Conservation (phyloP, 2,329 filamentous ascomycete species). For the Bipolaris oryzae region DNA sequence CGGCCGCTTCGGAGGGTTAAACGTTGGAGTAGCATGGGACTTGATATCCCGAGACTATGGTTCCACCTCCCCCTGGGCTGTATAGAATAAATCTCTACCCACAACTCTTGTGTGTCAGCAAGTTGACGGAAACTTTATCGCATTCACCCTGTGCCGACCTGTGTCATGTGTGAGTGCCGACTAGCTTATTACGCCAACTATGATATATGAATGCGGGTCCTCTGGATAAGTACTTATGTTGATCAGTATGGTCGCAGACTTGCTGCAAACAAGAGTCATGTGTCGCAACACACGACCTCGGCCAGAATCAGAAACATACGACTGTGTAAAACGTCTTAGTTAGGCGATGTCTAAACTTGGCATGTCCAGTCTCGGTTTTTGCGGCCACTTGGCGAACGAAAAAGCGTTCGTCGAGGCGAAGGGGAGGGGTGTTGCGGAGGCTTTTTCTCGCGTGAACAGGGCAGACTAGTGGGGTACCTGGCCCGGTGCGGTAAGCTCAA, state of each 20-base stretch:
- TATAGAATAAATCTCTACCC: conserved; percentile 49
- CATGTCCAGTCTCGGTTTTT: background rate
- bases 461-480: conserved; percentile 17
- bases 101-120: conserved; percentile 45
- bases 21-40: conserved; percentile 30
- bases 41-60: conserved; percentile 42
- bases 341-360: background rate
- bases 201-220: background rate
- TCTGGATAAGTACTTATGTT: background rate
- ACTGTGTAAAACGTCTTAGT: background rate
- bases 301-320: background rate
- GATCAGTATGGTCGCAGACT: background rate
- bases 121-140: conserved; percentile 20
- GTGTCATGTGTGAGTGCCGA: conserved; percentile 4
- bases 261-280: background rate
- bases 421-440: conserved; percentile 4
- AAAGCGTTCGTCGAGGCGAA: background rate
- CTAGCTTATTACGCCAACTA: background rate
- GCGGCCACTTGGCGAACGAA: background rate
- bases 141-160: conserved; percentile 7
- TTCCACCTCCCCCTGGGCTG: conserved; percentile 37
- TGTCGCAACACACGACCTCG: background rate
- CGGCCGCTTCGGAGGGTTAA: conserved; percentile 83
- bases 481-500: conserved; percentile 5
- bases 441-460: conserved; percentile 15